phyloP scores from a whole-genome alignment of 352 stramenopile species.

The Heterotrichella gracilis region DNA sequence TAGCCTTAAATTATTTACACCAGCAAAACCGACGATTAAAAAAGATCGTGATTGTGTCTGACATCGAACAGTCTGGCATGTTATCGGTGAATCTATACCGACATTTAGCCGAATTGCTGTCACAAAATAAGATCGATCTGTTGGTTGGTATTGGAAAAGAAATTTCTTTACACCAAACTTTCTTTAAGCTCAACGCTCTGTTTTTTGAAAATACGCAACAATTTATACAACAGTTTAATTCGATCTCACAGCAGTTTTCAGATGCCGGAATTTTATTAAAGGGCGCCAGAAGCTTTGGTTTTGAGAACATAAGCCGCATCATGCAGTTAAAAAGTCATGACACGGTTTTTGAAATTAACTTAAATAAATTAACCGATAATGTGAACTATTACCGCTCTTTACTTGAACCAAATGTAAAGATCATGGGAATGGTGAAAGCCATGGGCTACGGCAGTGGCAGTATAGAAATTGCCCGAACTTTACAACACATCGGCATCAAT shows the following conservation, averaged over 20 bases:
- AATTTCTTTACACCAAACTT: background rate
- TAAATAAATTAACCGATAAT: conserved; percentile 4
- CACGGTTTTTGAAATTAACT: background rate
- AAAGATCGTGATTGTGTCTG: background rate
- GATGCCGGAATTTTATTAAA: background rate
- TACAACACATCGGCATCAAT: background rate
- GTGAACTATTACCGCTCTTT: background rate
- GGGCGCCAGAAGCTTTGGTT: background rate
- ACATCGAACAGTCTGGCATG: background rate
- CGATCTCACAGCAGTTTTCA: background rate
- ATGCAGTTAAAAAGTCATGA: background rate
- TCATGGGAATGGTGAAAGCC: background rate
- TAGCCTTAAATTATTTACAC: background rate
- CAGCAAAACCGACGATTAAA: background rate
- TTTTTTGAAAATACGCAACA: background rate
- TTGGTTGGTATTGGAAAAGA: background rate
- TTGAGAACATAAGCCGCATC: background rate
- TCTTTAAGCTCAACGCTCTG: background rate
- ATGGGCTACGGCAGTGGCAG: background rate
- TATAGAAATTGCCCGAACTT: background rate
- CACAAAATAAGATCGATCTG: background rate
- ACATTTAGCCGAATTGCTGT: background rate
- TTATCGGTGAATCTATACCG: background rate
- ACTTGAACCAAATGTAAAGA: background rate
- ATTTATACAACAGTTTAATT: background rate